phyloP scores from a whole-genome alignment of 176 grass and related monocot genomes.

The Tillandsia leiboldiana region DNA sequence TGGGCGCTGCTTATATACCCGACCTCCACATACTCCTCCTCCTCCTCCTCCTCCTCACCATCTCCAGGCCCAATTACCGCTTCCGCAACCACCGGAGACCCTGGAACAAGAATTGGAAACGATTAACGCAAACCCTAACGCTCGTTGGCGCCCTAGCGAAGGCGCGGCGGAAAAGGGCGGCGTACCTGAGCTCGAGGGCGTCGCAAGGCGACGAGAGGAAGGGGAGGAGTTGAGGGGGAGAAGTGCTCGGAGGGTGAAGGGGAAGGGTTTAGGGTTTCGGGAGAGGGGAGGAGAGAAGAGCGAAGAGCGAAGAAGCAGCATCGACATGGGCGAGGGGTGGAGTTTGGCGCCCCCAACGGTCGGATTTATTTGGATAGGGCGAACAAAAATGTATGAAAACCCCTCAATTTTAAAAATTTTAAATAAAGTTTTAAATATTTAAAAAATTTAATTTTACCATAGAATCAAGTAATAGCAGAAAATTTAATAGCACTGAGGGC shows the following conservation, averaged over 20 bases:
- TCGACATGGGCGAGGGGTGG: background rate
- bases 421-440: no score
- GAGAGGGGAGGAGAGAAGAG: background rate
- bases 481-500: no score
- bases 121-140: background rate
- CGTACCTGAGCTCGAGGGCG: background rate
- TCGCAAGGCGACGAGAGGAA: background rate
- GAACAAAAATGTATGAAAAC: background rate
- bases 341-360: background rate
- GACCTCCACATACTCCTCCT: constrained; percentile 43
- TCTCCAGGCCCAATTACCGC: constrained; percentile 10
- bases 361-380: background rate
- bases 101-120: constrained; percentile 14
- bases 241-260: background rate
- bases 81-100: constrained; percentile 8
- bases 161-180: background rate
- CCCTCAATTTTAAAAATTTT: no score
- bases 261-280: background rate
- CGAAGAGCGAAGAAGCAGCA: background rate
- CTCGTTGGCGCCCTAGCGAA: background rate
- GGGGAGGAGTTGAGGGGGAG: constrained; percentile 9
- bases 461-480: no score
- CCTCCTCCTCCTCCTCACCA: constrained; percentile 5
- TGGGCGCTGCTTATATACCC: constrained; percentile 55
- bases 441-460: no score